Evolutionary conservation across 495 filamentous ascomycete genomes (phyloP).

Genomic region (Daldinia loculata): DNA sequence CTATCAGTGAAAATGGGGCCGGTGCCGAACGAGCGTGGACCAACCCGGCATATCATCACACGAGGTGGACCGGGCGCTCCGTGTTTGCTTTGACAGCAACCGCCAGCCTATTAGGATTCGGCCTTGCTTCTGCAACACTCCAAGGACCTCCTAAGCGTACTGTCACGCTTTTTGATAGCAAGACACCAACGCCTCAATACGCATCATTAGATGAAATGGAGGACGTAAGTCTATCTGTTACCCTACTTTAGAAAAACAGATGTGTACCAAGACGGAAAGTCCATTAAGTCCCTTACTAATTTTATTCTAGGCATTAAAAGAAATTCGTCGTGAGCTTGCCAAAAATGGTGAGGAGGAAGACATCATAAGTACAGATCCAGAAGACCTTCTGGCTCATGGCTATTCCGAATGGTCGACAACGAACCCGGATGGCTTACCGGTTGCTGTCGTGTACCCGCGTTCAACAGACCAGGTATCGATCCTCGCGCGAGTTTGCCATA

Average conservation of each 20-base stretch:
- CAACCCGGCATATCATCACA: conserved; percentile 13
- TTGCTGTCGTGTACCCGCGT: conserved; percentile 82
- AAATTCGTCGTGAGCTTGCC: conserved; percentile 65
- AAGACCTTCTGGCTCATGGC: conserved; percentile 81
- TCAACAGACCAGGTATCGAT: conserved; percentile 81
- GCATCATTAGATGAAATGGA: conserved; percentile 61
- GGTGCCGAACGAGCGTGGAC: conserved; percentile 18
- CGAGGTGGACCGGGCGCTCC: conserved; percentile 43
- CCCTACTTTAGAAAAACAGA: background rate
- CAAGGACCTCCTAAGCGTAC: conserved; percentile 33
- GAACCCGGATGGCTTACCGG: conserved; percentile 78
- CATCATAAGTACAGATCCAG: conserved; percentile 81
- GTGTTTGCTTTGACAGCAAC: conserved; percentile 53
- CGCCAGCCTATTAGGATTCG: conserved; percentile 55
- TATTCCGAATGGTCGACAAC: conserved; percentile 90
- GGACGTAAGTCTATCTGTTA: conserved; percentile 50
- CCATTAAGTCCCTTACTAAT: conserved; percentile 24
- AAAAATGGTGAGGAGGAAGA: conserved; percentile 63
- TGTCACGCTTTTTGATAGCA: conserved; percentile 52
- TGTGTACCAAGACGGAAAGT: background rate
- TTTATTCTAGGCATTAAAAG: conserved; percentile 65
- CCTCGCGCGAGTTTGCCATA: conserved; percentile 82
- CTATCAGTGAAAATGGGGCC: conserved; percentile 24
- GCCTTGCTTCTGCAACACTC: conserved; percentile 41
- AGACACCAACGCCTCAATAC: conserved; percentile 52